Evolutionary conservation across 2,329 filamentous ascomycete genomes (phyloP), one percentile per base, ranked within the genome.

Genomic region (Xylariaceae sp.): DNA sequence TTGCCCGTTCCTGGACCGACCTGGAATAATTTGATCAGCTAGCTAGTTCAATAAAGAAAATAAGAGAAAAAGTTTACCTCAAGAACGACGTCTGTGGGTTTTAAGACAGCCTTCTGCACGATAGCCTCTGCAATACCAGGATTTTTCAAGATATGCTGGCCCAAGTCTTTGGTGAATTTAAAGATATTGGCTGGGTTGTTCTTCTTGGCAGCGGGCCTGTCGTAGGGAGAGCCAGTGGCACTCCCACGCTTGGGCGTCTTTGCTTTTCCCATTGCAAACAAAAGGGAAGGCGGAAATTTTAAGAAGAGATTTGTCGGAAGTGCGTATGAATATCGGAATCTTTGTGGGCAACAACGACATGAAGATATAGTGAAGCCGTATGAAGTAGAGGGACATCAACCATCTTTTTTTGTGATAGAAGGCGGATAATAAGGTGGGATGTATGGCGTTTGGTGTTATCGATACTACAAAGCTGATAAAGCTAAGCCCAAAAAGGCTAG

Each of bases 101-200:
- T 95, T 32, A 98, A 76, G 58, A 85, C 82, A 14, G 90, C 88
- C 71, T 97, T 97, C 56, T 86, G 76, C 23, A 92, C 87, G 56
- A 93, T 71, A 4, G 54, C 57, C 42, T 63, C 55, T 25, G 87
- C 86, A 39, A 94, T 86, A 60, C 87, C 86, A 2, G 49, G 52
- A 21, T 52, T 52, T 25, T 40, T 96, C 55, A 97, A 77, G 51
- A 98, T 93, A 67, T 97, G 89, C 64, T 80, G 76, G 42, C 92
- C 90, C 55, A 93, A 80, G 66, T 92, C 81, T 38, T 59, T 75
- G 74, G 95, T 95, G 82, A 96, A 95, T 67, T 94, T 95, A 80
- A 97, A 97, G 68, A 96, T 88, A 59, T 88, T 91, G 47, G 64
- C 60, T 8, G 64, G 57, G 12, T 40, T 45, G 12, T 40, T 48